These are phyloP conservation scores for Apiospora koreana DNA, from an alignment of 2,329 filamentous ascomycete genomes.

Conservation along the genomic window DNA sequence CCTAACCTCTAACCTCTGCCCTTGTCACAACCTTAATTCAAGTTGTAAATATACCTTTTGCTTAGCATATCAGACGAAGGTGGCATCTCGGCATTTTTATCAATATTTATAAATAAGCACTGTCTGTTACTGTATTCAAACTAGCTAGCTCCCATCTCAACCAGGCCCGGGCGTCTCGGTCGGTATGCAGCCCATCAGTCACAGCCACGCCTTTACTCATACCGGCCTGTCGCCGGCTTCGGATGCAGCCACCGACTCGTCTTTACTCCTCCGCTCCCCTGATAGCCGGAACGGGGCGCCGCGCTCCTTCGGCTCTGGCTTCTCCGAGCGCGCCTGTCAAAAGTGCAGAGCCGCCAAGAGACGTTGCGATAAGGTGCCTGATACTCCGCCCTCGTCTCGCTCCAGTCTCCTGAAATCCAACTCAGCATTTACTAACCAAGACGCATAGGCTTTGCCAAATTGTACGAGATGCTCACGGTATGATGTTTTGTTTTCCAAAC, in stretches of 20 bases:
- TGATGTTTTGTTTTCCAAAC: not conserved
- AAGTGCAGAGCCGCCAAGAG: constrained; percentile 35
- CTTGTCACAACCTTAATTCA: not conserved
- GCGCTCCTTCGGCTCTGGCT: not conserved
- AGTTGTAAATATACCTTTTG: not conserved
- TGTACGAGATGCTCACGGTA: constrained; percentile 35
- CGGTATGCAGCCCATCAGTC: not conserved
- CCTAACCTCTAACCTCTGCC: not conserved
- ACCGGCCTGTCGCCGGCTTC: constrained; percentile 16
- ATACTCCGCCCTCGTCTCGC: not conserved
- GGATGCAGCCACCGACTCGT: constrained; percentile 10
- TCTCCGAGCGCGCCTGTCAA: constrained; percentile 32
- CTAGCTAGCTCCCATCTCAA: not conserved
- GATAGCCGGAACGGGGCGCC: constrained; percentile 8
- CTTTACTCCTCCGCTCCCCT: constrained; percentile 8
- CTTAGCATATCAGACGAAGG: not conserved
- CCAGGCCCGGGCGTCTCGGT: not conserved
- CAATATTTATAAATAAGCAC: no score
- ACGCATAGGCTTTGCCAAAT: constrained; percentile 23
- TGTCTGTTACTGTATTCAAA: no score
- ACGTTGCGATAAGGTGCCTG: constrained; percentile 32
- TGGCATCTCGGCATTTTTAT: no score
- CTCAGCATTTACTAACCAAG: not conserved
- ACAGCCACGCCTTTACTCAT: not conserved
- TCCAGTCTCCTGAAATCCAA: not conserved